A percentile compares a stretch with the other conserved stretches of the same genome.
These are phyloP conservation scores for Achaetomium macrosporum DNA, from an alignment of 2,329 filamentous ascomycete species.

Conservation along the genomic window DNA sequence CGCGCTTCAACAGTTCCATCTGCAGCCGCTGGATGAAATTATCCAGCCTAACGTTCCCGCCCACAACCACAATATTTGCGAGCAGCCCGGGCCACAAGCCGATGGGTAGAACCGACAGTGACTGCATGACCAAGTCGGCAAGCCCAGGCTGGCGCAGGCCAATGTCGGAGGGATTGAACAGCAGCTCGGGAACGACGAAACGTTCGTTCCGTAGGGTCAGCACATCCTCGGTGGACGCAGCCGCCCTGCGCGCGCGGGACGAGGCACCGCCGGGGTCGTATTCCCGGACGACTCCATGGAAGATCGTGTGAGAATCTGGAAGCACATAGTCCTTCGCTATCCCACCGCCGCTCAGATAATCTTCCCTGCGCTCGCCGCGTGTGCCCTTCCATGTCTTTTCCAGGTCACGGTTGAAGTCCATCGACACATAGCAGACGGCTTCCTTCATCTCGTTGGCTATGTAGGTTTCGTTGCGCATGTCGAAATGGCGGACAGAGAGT, in stretches of 20 bases:
- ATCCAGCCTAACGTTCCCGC: slow-evolving; percentile 73
- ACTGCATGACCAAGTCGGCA: slow-evolving; percentile 75
- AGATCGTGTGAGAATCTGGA: slow-evolving; percentile 63
- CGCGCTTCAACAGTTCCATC: slow-evolving; percentile 63
- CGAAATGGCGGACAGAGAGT: slow-evolving; percentile 85
- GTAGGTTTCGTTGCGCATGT: slow-evolving; percentile 89
- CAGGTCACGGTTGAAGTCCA: slow-evolving; percentile 70
- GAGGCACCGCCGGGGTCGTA: slow-evolving; percentile 62
- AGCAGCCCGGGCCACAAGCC: slow-evolving; percentile 78
- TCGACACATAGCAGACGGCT: slow-evolving; percentile 73
- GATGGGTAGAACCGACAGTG: slow-evolving; percentile 67
- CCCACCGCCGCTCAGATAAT: slow-evolving; percentile 45
- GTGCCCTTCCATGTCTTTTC: slow-evolving; percentile 81
- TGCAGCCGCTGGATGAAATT: slow-evolving; percentile 79
- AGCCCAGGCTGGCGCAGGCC: slow-evolving; percentile 80
- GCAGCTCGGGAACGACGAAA: slow-evolving; percentile 80
- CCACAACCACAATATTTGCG: slow-evolving; percentile 82
- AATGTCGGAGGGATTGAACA: slow-evolving; percentile 82
- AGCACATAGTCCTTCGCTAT: slow-evolving; percentile 89
- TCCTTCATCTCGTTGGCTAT: slow-evolving; percentile 98
- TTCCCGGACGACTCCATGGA: slow-evolving; percentile 65
- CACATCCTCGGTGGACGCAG: slow-evolving; percentile 62
- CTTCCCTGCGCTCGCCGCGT: slow-evolving; percentile 48
- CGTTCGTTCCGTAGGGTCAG: slow-evolving; percentile 87
- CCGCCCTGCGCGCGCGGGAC: slow-evolving; percentile 41